Conservation (phyloP, 192 early-diverging fungal genomes). For the Coemansia nantahalensis region DNA sequence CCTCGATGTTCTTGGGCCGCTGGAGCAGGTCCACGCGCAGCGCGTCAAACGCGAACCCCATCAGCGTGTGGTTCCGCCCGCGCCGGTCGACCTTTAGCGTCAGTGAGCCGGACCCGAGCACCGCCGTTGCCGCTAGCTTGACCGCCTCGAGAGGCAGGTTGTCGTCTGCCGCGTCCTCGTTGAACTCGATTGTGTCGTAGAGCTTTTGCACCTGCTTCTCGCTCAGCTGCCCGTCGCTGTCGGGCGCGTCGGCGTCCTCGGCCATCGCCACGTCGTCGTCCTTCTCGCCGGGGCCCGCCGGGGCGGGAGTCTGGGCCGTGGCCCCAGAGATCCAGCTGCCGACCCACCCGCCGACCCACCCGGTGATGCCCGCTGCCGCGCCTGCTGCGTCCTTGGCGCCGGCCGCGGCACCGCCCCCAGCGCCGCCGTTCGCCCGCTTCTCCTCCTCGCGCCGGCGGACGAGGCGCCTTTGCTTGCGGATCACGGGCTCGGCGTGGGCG, state of each 20-base stretch:
- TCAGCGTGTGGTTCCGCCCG: constrained; percentile 43
- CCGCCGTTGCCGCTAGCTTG: constrained; percentile 59
- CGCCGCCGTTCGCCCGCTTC: neutral
- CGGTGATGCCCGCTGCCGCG: constrained; percentile 23
- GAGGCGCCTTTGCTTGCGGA: constrained; percentile 71
- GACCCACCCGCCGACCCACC: constrained; percentile 55
- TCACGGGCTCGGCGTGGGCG: constrained; percentile 65
- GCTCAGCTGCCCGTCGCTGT: constrained; percentile 54
- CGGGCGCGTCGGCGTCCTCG: constrained; percentile 1
- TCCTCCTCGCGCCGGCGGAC: constrained; percentile 50
- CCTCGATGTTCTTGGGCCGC: constrained; percentile 39
- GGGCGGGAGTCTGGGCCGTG: neutral
- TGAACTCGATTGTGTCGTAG: constrained; percentile 93
- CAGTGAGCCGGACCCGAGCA: constrained; percentile 77
- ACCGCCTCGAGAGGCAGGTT: constrained; percentile 56
- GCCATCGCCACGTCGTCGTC: neutral
- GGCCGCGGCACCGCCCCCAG: neutral
- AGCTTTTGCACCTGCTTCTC: constrained; percentile 87
- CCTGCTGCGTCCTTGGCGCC: constrained; percentile 6
- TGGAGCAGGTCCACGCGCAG: constrained; percentile 45
- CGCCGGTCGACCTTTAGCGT: constrained; percentile 61
- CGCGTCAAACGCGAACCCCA: constrained; percentile 47
- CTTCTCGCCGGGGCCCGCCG: neutral
- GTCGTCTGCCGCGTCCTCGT: constrained; percentile 62
- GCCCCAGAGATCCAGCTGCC: constrained; percentile 44